These are phyloP conservation scores for Argentina anserina DNA, from an alignment of 306 rosid genomes.

Conservation along the genomic window DNA sequence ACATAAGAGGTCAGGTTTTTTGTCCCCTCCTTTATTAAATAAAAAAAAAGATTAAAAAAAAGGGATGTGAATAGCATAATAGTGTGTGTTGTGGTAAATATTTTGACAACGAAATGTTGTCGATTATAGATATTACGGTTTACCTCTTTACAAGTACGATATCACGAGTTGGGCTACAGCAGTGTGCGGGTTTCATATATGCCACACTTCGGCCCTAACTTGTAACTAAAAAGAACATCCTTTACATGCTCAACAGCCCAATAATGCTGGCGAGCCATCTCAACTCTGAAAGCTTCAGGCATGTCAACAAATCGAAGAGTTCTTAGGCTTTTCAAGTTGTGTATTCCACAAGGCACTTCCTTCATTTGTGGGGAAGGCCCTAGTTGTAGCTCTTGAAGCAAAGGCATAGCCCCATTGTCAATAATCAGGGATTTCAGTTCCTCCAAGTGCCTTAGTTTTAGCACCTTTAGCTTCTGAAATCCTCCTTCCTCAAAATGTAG, in stretches of 20 bases:
- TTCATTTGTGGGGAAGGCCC: constrained; percentile 1
- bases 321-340: neutral
- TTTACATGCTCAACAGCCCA: neutral
- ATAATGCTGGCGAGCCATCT: neutral
- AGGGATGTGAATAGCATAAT: too few relatives aligned
- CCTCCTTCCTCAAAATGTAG: constrained; percentile 9
- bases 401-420: neutral
- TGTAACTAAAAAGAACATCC: neutral
- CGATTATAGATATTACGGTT: too few relatives aligned
- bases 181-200: neutral
- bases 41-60: too few relatives aligned
- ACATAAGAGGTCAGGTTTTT: too few relatives aligned
- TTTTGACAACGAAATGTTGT: too few relatives aligned
- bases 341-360: neutral
- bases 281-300: neutral
- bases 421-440: neutral
- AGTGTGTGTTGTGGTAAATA: too few relatives aligned
- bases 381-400: neutral
- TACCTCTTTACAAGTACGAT: too few relatives aligned
- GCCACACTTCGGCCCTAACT: neutral
- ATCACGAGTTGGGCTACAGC: too few relatives aligned
- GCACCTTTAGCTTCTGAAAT: neutral
- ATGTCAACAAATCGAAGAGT: neutral
- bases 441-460: neutral
- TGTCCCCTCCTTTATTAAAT: too few relatives aligned